A percentile compares a stretch with the other conserved stretches of the same genome.
Conservation (phyloP, 352 stramenopile genomes). For the Phytophthora tentaculata region DNA sequence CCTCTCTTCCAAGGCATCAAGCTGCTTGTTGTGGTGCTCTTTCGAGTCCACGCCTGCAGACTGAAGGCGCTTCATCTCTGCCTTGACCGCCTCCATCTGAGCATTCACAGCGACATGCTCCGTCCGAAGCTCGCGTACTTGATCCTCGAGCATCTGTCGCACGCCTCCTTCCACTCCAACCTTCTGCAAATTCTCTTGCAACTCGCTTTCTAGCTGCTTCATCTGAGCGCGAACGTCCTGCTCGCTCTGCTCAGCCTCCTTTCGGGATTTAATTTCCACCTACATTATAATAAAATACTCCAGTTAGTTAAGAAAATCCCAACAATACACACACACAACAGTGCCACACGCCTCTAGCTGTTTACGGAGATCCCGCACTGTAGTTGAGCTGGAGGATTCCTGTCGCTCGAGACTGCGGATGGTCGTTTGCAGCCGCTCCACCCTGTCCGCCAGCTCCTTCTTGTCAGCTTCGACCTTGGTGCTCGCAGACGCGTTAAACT, state of each 20-base stretch:
- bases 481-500: constrained; percentile 67
- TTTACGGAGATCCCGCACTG: constrained; percentile 55
- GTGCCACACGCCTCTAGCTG: constrained; percentile 51
- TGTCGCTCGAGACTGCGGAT: constrained; percentile 59
- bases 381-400: constrained; percentile 49
- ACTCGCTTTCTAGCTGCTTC: constrained; percentile 52
- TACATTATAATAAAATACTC: constrained; percentile 14
- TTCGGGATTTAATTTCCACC: constrained; percentile 33
- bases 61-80: constrained; percentile 70
- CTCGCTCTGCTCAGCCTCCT: constrained; percentile 45
- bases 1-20: constrained; percentile 41
- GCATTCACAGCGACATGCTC: constrained; percentile 84
- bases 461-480: constrained; percentile 76
- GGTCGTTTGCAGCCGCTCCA: constrained; percentile 57
- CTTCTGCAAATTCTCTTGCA: constrained; percentile 66
- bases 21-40: constrained; percentile 35
- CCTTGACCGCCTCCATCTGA: constrained; percentile 76
- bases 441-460: constrained; percentile 65
- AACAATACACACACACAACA: not conserved
- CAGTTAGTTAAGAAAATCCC: constrained; percentile 1
- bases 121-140: constrained; percentile 73
- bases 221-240: constrained; percentile 41
- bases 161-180: constrained; percentile 67
- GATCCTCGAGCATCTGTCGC: constrained; percentile 72
- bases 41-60: constrained; percentile 53